phyloP scores from a whole-genome alignment of 805 yeast species.

The Candida coleopterorum region DNA sequence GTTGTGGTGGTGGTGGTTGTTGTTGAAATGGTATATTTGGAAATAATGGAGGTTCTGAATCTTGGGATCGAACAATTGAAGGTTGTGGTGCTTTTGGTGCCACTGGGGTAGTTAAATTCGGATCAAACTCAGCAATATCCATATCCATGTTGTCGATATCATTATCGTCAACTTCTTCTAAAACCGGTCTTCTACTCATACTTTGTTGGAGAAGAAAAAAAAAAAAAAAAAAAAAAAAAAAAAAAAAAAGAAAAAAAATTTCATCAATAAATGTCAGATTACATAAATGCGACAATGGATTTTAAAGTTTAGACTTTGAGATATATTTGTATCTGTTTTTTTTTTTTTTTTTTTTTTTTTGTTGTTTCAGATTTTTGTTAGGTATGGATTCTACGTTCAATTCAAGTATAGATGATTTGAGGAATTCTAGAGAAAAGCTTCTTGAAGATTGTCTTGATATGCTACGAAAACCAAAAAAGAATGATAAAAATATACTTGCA shows the following conservation, averaged over 20 bases:
- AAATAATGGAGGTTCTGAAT: conserved; percentile 28
- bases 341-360: too few species aligned
- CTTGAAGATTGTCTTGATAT: conserved; percentile 19
- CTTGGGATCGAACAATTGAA: conserved; percentile 58
- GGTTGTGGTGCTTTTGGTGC: conserved; percentile 64
- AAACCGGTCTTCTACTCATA: conserved; percentile 50
- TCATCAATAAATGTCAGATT: background rate
- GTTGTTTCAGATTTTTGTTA: too few species aligned
- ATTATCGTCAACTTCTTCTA: conserved; percentile 78
- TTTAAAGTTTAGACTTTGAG: too few species aligned
- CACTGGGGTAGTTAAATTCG: conserved; percentile 54
- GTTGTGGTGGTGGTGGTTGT: conserved; percentile 9
- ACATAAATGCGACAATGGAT: background rate
- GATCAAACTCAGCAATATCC: conserved; percentile 91
- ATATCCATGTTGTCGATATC: conserved; percentile 89
- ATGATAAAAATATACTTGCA: too few species aligned
- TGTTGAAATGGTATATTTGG: conserved; percentile 23
- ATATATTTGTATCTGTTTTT: too few species aligned
- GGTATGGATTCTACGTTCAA: too few species aligned
- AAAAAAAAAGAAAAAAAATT: background rate
- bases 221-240: background rate
- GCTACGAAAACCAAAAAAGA: background rate
- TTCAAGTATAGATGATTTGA: too few species aligned
- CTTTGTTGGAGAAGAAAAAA: background rate
- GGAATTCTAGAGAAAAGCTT: conserved; percentile 14